phyloP scores from a whole-genome alignment of 768 basidiomycete species.

The Suillus clintonianus region DNA sequence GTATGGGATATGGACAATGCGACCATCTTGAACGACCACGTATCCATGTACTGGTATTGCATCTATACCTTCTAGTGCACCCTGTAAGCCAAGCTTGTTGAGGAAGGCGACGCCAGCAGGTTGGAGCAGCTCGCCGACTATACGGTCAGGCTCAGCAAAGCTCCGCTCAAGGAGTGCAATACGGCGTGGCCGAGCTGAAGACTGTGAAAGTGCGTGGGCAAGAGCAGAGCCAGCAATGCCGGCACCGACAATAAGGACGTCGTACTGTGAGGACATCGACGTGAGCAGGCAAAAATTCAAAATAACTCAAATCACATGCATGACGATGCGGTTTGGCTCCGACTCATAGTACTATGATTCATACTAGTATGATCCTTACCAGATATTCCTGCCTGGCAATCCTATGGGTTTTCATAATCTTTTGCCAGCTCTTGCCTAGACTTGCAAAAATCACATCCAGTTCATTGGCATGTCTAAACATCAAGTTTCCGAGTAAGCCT shows the following conservation, averaged over 20 bases:
- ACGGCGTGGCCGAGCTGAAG: slow-evolving; percentile 46
- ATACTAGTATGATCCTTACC: not conserved
- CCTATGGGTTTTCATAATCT: not conserved
- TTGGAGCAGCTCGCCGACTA: slow-evolving; percentile 96
- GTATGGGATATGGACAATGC: slow-evolving; percentile 87
- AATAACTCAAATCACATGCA: not conserved
- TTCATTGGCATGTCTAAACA: not conserved
- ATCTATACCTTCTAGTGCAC: slow-evolving; percentile 84
- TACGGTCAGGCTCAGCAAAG: slow-evolving; percentile 89
- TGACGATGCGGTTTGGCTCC: not conserved
- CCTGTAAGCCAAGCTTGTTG: slow-evolving; percentile 72
- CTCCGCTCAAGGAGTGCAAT: slow-evolving; percentile 91
- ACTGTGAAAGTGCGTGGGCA: slow-evolving; percentile 77
- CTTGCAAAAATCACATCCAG: not conserved
- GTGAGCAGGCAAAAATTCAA: not conserved
- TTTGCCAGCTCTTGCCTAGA: not conserved
- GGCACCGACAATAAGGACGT: slow-evolving; percentile 88
- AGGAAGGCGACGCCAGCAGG: slow-evolving; percentile 86
- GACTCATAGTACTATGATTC: not conserved
- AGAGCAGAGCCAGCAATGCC: slow-evolving; percentile 89
- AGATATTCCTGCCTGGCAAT: not conserved
- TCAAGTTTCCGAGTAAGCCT: not conserved
- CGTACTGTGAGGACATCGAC: slow-evolving; percentile 44
- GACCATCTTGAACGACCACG: slow-evolving; percentile 64
- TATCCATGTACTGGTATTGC: slow-evolving; percentile 84